Percentiles rank a stretch among this genome's conserved stretches.
These are phyloP conservation scores for Acanthamoeba triangularis DNA, from an alignment of 208 protist genomes.

Conservation along the genomic window DNA sequence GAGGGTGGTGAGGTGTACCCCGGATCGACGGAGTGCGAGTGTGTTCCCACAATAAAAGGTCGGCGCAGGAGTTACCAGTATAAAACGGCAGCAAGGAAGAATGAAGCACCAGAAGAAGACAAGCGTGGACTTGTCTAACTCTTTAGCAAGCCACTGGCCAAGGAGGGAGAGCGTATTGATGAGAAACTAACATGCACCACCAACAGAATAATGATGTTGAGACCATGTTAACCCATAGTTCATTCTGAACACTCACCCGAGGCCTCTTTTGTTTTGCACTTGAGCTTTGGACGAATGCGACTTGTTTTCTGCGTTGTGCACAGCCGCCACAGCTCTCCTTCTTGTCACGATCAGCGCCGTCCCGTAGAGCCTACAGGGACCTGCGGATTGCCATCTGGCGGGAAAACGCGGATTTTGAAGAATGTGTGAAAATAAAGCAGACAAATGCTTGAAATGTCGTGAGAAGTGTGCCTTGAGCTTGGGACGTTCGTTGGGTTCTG, in stretches of 20 bases:
- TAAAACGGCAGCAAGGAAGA: not conserved
- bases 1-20: no score
- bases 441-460: not conserved
- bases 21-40: no score
- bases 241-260: conserved; percentile 24
- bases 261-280: not conserved
- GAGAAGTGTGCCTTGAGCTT: not conserved
- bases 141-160: not conserved
- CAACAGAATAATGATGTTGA: conserved; percentile 25
- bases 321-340: no score
- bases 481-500: not conserved
- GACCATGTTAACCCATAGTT: conserved; percentile 41
- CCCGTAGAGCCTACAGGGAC: no score
- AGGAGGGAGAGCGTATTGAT: conserved; percentile 11
- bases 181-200: conserved; percentile 40
- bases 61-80: not conserved
- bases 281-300: no score
- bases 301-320: no score
- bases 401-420: not conserved
- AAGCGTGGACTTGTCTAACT: no score
- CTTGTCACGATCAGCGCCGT: no score
- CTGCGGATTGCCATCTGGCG: no score
- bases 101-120: not conserved
- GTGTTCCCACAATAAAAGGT: not conserved
- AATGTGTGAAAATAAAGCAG: not conserved